Base-by-base conservation (phyloP, 495 filamentous ascomycete genomes). In the Daldinia caldariorum region DNA sequence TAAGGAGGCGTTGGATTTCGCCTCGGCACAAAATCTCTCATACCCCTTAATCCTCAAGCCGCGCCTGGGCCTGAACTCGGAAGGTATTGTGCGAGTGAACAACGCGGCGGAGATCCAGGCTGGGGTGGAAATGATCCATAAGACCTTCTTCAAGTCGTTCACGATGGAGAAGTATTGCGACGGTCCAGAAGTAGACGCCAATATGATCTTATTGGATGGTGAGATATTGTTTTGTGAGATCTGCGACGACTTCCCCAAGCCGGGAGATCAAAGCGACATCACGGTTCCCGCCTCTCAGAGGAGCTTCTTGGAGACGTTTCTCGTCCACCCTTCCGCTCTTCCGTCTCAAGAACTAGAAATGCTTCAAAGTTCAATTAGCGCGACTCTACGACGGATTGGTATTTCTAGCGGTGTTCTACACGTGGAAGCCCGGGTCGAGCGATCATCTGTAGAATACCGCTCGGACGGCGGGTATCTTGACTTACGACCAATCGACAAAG, bases 121-220 rank as follows among this genome's bases (percentile, higher is more conserved):
- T 0, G 79, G 77, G 13, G 78, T 80, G 1, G 74, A 74, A 16
- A 61, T 61, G 41, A 68, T 76, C 14, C 60, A 62, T 1, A 72
- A 65, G 60, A 69, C 70, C 0, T 72, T 69, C 41, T 72, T 43
- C 60, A 63, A 65, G n/a, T 63, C 63, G 12, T 72, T 72, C 1
- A 61, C 73, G 32, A 69, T 76, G 50, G 74, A 76, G 38, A 56
- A 37, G 22, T 75, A 74, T 35, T 75, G 76, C 55, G 68, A 70
- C 32, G 77, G 85, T 0, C 85, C 85, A 0, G 85, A 88, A 67
- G 81, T 88, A 13, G 85, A 88, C 61, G 81, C 76, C 56, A 88
- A 87, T 67, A 76, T 87, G 47, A 76, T 85, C 2, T 71, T 88
- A 3, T 68, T 77, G 1, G 78, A 85, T 56, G 84, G 83, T 29